Evolutionary conservation across 495 filamentous ascomycete genomes (phyloP).

Genomic region (Collariella sp.): DNA sequence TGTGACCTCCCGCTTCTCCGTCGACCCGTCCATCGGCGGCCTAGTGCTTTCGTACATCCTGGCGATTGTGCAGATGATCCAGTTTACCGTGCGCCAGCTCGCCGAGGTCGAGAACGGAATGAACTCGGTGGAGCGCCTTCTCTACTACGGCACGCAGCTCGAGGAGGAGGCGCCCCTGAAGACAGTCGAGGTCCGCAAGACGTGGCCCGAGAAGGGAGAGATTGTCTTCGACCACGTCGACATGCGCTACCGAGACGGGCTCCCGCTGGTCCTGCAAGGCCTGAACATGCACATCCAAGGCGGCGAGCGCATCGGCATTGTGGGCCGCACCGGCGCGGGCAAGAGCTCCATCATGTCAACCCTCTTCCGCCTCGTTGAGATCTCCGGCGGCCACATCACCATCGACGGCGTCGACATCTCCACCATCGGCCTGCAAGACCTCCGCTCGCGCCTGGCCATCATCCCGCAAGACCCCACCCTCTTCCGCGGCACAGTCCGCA

Average conservation of each 20-base stretch:
- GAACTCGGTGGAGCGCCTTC: slow-evolving; percentile 91
- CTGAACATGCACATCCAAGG: slow-evolving; percentile 68
- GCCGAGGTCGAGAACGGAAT: slow-evolving; percentile 97
- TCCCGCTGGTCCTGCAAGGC: slow-evolving; percentile 78
- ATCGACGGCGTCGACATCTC: slow-evolving; percentile 90
- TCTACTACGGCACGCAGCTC: slow-evolving; percentile 80
- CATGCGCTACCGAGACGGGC: slow-evolving; percentile 79
- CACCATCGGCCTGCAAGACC: slow-evolving; percentile 73
- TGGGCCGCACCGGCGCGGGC: slow-evolving; percentile 88
- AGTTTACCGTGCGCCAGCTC: slow-evolving; percentile 88
- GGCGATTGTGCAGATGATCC: slow-evolving; percentile 89
- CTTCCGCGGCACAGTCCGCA: slow-evolving; percentile 83
- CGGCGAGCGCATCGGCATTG: slow-evolving; percentile 87
- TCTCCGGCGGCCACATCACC: slow-evolving; percentile 72
- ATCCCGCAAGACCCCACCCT: slow-evolving; percentile 96
- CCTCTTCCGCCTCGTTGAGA: slow-evolving; percentile 81
- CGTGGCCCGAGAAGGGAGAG: slow-evolving; percentile 78
- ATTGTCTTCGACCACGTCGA: slow-evolving; percentile 78
- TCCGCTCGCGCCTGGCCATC: slow-evolving; percentile 82
- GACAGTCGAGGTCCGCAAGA: slow-evolving; percentile 52
- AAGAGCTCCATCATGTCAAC: slow-evolving; percentile 93
- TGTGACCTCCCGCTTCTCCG: slow-evolving; percentile 84
- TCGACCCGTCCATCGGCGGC: slow-evolving; percentile 75
- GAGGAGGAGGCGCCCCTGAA: slow-evolving; percentile 83
- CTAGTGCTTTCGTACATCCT: slow-evolving; percentile 89